These are phyloP conservation scores for Alternaria triticina DNA, from an alignment of 2,329 filamentous ascomycete genomes.

Conservation along the genomic window DNA sequence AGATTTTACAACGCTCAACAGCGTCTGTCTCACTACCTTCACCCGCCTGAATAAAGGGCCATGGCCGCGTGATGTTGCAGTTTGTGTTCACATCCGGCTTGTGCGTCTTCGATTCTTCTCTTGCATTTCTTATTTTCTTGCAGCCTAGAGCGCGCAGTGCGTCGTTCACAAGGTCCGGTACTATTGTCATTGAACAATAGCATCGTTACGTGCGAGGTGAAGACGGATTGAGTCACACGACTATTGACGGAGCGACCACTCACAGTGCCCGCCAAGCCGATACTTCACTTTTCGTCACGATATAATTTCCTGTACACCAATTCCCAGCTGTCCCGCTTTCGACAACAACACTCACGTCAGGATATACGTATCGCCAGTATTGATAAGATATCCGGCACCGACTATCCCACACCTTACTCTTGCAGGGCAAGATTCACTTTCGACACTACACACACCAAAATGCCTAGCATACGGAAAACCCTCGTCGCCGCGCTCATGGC, in stretches of 20 bases:
- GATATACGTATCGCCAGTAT: not conserved
- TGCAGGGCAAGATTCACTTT: slow-evolving; percentile 8
- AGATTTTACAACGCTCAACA: slow-evolving; percentile 22
- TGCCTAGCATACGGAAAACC: slow-evolving; percentile 24
- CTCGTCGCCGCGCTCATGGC: slow-evolving; percentile 26
- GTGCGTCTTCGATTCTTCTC: slow-evolving; percentile 22
- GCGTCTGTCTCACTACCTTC: slow-evolving; percentile 41
- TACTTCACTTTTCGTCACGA: slow-evolving; percentile 7
- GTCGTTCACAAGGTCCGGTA: slow-evolving; percentile 21
- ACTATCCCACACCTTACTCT: not conserved
- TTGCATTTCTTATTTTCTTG: slow-evolving; percentile 14
- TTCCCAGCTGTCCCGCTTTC: not conserved
- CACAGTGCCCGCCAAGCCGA: slow-evolving; percentile 20
- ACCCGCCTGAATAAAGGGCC: slow-evolving; percentile 41
- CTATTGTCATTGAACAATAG: slow-evolving; percentile 36
- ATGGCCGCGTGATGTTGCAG: slow-evolving; percentile 22
- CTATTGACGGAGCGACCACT: slow-evolving; percentile 13
- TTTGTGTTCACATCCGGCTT: slow-evolving; percentile 21
- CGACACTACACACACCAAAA: slow-evolving; percentile 10
- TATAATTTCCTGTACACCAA: not conserved
- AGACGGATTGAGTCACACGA: slow-evolving; percentile 26
- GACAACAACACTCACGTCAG: not conserved
- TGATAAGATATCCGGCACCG: not conserved
- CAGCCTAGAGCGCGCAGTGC: slow-evolving; percentile 20
- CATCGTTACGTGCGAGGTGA: slow-evolving; percentile 36